These are phyloP conservation scores for Naganishia albida DNA, from an alignment of 1,284 basidiomycete genomes.

Conservation along the genomic window DNA sequence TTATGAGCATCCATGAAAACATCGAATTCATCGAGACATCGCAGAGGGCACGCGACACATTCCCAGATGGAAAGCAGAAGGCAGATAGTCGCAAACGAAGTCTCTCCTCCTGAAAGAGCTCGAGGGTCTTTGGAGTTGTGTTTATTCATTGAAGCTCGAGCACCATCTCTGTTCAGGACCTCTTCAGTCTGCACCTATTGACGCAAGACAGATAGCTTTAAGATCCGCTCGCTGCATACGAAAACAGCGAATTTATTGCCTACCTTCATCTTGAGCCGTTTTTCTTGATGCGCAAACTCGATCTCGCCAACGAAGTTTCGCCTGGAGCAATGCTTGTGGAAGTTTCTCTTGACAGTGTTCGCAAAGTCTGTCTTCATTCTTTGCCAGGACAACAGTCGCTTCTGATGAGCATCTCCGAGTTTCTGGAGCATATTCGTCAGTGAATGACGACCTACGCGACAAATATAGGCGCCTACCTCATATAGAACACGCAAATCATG, in stretches of 20 bases:
- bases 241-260: constrained; percentile 33
- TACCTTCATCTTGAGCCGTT: constrained; percentile 67
- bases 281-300: background rate
- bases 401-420: background rate
- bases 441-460: background rate
- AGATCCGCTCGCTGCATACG: background rate
- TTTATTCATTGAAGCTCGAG: constrained; percentile 14
- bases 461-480: constrained; percentile 28
- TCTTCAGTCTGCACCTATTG: constrained; percentile 25
- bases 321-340: constrained; percentile 8
- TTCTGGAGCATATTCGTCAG: background rate
- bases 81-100: constrained; percentile 95
- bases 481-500: constrained; percentile 31
- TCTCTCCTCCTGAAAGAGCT: constrained; percentile 84
- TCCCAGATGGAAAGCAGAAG: constrained; percentile 93
- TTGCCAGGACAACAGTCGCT: background rate
- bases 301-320: constrained; percentile 6
- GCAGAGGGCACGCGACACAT: constrained; percentile 85
- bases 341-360: constrained; percentile 1
- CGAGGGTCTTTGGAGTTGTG: constrained; percentile 68
- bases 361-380: constrained; percentile 14
- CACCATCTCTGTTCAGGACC: constrained; percentile 7
- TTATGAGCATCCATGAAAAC: constrained; percentile 97
- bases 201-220: background rate
- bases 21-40: constrained; percentile 87